Base-by-base conservation (phyloP, 495 filamentous ascomycete species). In the Penicillium ucsense region DNA sequence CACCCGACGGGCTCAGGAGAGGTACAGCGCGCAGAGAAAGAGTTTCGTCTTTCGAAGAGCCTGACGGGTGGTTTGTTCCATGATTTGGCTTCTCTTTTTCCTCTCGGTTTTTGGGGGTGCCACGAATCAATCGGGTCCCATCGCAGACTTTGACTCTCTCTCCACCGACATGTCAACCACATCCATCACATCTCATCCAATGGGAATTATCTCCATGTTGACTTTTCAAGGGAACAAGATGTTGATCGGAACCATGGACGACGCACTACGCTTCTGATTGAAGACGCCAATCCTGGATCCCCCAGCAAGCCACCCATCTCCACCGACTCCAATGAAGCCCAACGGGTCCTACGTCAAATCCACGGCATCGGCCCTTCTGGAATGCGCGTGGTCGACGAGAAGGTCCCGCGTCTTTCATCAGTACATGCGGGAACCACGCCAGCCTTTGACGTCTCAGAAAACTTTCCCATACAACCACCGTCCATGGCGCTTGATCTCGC, bases 331-430 rank as follows among this genome's bases (percentile, higher is more conserved):
- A 44, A 20, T 35, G 44, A 11, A 9, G 12, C 27, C 39, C 41
- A 20, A 43, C n/a, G 31, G 42, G 34, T 34, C 44, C 49, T 47
- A 47, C 50, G 49, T 55, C 49, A 47, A 51, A 37, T 37, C 54
- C 48, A 56, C 27, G 46, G 49, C 48, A 38, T 48, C 47, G 52
- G 49, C 52, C 50, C 34, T 54, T 52, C 45, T 59, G 50, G 55
- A 49, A 49, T 41, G 9, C 38, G 32, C 31, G 42, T 10, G 8
- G 20, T 38, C 36, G 32, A 35, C 37, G 45, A 20, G 20, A 35
- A 40, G 9, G 46, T 42, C 36, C 47, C 27, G 27, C n/a, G 45
- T 33, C 50, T 41, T 32, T 11, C 35, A 37, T 41, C 41, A 31
- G 31, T 20, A 49, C 20, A 20, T 20, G 20, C 20, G 20, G 20